Evolutionary conservation across 805 yeast species (phyloP).

Genomic region (Sugiyamaella smithiae): DNA sequence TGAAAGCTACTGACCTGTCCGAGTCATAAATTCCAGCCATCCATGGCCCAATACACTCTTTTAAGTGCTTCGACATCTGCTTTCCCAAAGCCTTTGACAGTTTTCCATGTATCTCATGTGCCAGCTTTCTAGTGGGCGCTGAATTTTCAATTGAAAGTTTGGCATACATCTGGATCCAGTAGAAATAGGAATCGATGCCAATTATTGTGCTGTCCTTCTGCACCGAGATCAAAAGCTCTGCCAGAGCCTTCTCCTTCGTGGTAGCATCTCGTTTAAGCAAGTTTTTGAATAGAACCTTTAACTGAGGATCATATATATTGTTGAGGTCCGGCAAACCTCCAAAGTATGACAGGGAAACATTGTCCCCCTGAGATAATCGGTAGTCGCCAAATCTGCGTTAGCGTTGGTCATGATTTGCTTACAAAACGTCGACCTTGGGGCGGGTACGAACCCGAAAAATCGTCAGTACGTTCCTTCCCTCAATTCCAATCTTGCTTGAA

Average conservation of each 20-base stretch:
- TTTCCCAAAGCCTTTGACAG: conserved; percentile 53
- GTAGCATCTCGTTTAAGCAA: conserved; percentile 73
- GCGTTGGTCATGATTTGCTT: too few species aligned
- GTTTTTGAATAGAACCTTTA: conserved; percentile 69
- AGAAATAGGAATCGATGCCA: conserved; percentile 67
- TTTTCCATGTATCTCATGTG: conserved; percentile 65
- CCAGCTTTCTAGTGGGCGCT: conserved; percentile 54
- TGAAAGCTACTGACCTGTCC: conserved; percentile 57
- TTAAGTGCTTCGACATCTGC: conserved; percentile 59
- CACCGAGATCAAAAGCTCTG: conserved; percentile 46
- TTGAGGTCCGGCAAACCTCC: conserved; percentile 76
- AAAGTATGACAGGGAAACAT: conserved; percentile 69
- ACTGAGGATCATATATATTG: conserved; percentile 43
- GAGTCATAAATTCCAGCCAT: conserved; percentile 67
- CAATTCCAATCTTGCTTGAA: too few species aligned
- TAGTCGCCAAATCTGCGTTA: conserved; percentile 8
- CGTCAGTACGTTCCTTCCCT: too few species aligned
- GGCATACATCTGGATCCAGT: conserved; percentile 70
- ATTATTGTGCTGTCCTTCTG: conserved; percentile 30
- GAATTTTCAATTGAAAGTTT: conserved; percentile 72
- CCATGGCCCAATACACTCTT: conserved; percentile 71
- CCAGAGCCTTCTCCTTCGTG: conserved; percentile 80
- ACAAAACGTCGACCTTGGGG: too few species aligned
- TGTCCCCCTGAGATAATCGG: conserved; percentile 27
- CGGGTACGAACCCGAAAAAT: too few species aligned